Evolutionary conservation across 2,329 filamentous ascomycete genomes (phyloP), one percentile per base, ranked within the genome.

Genomic region (Septoria petroselini): DNA sequence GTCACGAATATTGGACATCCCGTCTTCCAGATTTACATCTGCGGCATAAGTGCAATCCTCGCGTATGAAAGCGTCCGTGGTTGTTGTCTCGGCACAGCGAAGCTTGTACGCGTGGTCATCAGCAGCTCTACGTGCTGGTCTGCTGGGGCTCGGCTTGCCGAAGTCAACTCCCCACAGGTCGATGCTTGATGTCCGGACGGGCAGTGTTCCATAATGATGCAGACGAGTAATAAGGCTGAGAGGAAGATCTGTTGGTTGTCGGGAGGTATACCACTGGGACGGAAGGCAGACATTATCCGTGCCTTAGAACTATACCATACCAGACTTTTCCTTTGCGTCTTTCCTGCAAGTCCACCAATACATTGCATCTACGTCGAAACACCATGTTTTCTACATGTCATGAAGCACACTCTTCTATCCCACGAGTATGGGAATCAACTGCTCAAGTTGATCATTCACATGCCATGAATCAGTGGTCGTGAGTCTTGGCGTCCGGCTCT

Each of bases 401-500:
- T 14, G 14, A 41, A 7, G 17, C 5, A n/a, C 31, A 27, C 23
- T 27, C 23, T 9, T 27, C n/a, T n/a, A n/a, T n/a, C n/a, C 14
- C 39, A 31, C 40, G 25, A 29, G 40, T 5, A n/a, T n/a, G n/a
- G n/a, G n/a, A n/a, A n/a, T n/a, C n/a, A n/a, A n/a, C n/a, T n/a
- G n/a, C n/a, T n/a, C n/a, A n/a, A n/a, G n/a, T n/a, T n/a, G n/a
- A n/a, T n/a, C n/a, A n/a, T n/a, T n/a, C n/a, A n/a, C n/a, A n/a
- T n/a, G n/a, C n/a, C n/a, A n/a, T n/a, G n/a, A n/a, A n/a, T n/a
- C n/a, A n/a, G n/a, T 27, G 23, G 23, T 27, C 23, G 23, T 27
- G 5, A 2, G 25, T 21, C 40, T 42, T 42, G 40, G 40, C 40
- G 31, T 5, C 40, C 40, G 40, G 40, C 40, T 42, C 40, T 42